Base-by-base conservation (phyloP, 306 rosid species). In the Abrus pulchellus region DNA sequence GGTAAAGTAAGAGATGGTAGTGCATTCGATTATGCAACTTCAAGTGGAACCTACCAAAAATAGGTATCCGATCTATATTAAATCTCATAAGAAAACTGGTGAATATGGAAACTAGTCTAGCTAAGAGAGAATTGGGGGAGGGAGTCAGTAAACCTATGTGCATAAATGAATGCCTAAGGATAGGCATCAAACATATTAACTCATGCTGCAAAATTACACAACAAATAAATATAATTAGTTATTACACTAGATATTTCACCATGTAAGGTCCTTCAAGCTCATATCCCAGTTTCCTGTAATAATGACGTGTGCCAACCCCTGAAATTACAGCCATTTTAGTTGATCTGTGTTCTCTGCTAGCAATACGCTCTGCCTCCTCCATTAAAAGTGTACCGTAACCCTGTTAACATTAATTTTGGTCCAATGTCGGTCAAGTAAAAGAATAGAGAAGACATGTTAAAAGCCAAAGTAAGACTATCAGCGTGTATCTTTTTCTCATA, bases 181-280 rank as follows among this genome's bases (percentile, higher is more conserved):
- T 8, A 59, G 32, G 28, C 30, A 70, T 69, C 48, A 88, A 61
- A 76, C 59, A 81, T 72, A 29, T 63, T 12, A 70, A 62, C 41
- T 75, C 32, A 47, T 3, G 61, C 83, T 62, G 76, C 90, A 88
- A 90, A 89, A 94, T 41, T 82, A 49, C 59, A 76, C 61, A 66
- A 7, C 57, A 80, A 72, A 72, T 44, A 47, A 14, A 56, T 44
- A 38, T 60, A 52, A 3, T 50, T 64, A 53, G 73, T 44, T 27
- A 50, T 89, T 74, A 86, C 60, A 71, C 75, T 14, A 95, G 88
- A 71, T 76, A 74, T 91, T 95, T 95, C 57, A 93, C 94, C 99
- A 95, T 93, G 93, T 95, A 95, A 76, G 99, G 99, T 12, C 99
- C 98, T 83, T 95, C 97, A 75, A 95, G 97, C 77, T 95, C 97